These are phyloP conservation scores for Stephanodiscus triporus DNA, from an alignment of 108 stramenopile genomes.

Conservation along the genomic window DNA sequence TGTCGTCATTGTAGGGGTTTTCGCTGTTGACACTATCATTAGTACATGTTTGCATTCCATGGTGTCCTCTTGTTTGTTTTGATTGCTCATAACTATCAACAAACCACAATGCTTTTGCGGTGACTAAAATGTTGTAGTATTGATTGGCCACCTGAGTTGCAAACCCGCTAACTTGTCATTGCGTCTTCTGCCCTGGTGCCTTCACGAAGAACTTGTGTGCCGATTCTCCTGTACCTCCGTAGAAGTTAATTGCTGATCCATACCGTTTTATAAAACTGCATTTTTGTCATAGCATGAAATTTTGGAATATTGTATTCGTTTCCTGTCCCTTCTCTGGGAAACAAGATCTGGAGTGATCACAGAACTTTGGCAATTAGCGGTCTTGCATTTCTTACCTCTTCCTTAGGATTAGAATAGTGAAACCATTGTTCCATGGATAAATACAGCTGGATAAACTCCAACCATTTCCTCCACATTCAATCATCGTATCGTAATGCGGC, in stretches of 20 bases:
- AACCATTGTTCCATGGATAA: conserved; percentile 9
- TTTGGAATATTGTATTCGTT: not conserved
- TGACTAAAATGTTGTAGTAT: not conserved
- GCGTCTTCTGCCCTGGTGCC: not conserved
- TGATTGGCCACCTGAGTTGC: not conserved
- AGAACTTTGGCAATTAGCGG: not conserved
- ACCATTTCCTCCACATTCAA: not conserved
- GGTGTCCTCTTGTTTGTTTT: not conserved
- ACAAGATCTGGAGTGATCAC: not conserved
- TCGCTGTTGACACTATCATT: not conserved
- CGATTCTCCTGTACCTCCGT: not conserved
- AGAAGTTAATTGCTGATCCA: conserved; percentile 2
- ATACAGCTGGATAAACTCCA: not conserved
- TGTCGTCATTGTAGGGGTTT: not conserved
- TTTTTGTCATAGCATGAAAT: not conserved
- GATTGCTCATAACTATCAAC: not conserved
- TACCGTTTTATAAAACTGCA: not conserved
- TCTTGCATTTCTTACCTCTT: not conserved
- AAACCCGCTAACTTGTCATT: not conserved
- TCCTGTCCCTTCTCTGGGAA: not conserved
- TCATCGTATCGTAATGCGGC: not conserved
- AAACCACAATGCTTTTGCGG: too few species aligned
- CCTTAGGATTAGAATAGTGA: conserved; percentile 2
- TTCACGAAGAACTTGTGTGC: not conserved
- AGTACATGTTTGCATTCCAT: not conserved